Evolutionary conservation across 345 rosid species (phyloP), one percentile per base, ranked within the genome.

Genomic region (Syzygium grande): DNA sequence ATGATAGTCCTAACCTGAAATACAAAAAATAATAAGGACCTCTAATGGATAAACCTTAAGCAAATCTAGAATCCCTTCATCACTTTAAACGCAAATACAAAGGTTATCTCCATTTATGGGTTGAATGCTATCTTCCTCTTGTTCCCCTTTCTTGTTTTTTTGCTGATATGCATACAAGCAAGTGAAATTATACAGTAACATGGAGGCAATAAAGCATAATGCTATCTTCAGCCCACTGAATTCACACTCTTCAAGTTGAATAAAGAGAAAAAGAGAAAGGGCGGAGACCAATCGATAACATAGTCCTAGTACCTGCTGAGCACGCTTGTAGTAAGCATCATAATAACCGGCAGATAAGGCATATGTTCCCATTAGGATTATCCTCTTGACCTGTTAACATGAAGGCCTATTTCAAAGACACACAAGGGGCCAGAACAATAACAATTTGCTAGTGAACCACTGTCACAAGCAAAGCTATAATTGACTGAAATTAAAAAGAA

Each of bases 271-370:
- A 22, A 56, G 63, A 56, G 11, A 56, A 56, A 56, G 63, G n/a
- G 12, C 5, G 11, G 52, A 21, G 13, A 30, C 86, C 58, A 84
- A 51, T n/a, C 52, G 63, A 41, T 58, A 80, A 54, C 52, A 19
- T 56, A 27, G 79, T 38, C 22, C 34, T 46, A 9, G n/a, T 90
- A 97, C 99, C 95, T 96, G 97, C 88, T 96, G 99, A 65, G 99
- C 98, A 77, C 98, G 97, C 91, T 95, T 97, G 92, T 97, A 96
- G 89, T 96, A 96, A 63, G 98, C 98, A 92, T 97, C 96, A 89
- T 97, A 97, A 90, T 96, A 97, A 85, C 99, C 99, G n/a, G 98
- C 96, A 84, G 99, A 97, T 84, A 97, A 95, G 84, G 96, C 99
- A 90, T 96, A 96, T 43, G 99, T 95, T 91, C 99, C 99, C 98